Conservation (phyloP, 768 basidiomycete genomes). For the Kwoniella sp. region DNA sequence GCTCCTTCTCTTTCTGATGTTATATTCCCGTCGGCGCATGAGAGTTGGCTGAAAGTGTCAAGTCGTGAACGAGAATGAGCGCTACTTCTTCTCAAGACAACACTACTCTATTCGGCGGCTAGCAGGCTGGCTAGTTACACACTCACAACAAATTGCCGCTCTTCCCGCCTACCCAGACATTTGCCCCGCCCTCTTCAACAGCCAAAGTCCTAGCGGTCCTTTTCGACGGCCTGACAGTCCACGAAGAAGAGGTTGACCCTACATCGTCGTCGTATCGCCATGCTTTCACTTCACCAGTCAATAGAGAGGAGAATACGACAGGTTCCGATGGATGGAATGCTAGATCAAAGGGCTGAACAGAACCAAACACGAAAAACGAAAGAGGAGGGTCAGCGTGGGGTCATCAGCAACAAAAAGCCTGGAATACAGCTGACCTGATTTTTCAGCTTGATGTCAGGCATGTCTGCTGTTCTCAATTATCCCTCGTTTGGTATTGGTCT, state of each 20-base stretch:
- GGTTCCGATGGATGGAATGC: conserved; percentile 76
- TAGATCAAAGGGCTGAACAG: conserved; percentile 86
- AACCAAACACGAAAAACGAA: not conserved
- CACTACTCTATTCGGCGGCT: too few species aligned
- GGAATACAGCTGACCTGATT: conserved; percentile 42
- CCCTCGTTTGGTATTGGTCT: too few species aligned
- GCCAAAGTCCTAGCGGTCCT: conserved; percentile 77
- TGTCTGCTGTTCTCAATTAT: conserved; percentile 14
- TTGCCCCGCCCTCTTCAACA: conserved; percentile 67
- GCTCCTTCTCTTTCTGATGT: conserved; percentile 43
- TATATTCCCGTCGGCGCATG: conserved; percentile 36
- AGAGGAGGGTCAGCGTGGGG: too few species aligned
- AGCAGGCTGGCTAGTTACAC: too few species aligned
- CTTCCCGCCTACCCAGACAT: conserved; percentile 79
- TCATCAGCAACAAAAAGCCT: not conserved
- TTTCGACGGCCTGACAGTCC: conserved; percentile 74
- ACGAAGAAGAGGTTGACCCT: conserved; percentile 54
- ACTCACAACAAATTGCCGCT: conserved; percentile 76
- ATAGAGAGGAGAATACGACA: conserved; percentile 69
- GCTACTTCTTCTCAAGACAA: too few species aligned
- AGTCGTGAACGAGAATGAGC: too few species aligned
- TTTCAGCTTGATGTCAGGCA: conserved; percentile 53
- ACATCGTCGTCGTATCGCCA: conserved; percentile 72
- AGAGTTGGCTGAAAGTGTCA: conserved; percentile 24
- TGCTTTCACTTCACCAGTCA: conserved; percentile 81